Evolutionary conservation across 768 basidiomycete species (phyloP), one percentile per base, ranked within the genome.

Genomic region (Suillus tomentosus): DNA sequence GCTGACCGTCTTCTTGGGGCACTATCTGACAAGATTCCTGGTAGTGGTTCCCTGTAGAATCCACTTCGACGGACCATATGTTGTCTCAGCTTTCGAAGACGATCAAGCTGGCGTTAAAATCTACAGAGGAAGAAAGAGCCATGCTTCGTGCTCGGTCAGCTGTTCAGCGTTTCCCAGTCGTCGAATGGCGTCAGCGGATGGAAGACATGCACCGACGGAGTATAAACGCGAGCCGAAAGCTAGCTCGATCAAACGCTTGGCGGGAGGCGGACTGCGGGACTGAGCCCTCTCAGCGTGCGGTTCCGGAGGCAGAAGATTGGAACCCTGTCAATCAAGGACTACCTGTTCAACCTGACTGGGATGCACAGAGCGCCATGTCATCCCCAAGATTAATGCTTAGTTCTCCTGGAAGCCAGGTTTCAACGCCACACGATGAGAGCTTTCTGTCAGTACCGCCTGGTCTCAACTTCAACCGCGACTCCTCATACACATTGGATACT

Each of bases 41-140:
- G 17, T 40, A 95, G 94, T 97, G 95, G 95, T 96, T 95, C 84
- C 95, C 95, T 58, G 95, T 97, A 47, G 95, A 96, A 78, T 96
- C 94, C 0, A 94, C 82, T 66, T 90, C 95, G 34, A 95, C 94
- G 5, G 89, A 88, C 42, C 95, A 97, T 79, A 93, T 97, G 94
- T 80, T 95, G 71, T 96, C 95, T 14, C 95, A 97, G 74, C 78
- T 96, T 65, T 90, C 91, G 8, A 96, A 96, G 79, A 96, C 95
- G 11, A 90, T 97, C 81, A 96, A 96, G 75, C 83, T 96, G 79
- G 95, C 95, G 6, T 79, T 97, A 67, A 96, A 91, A 77, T 96
- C 95, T 9, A 87, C 89, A 0, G 86, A 93, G 69, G 90, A 96
- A 75, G 95, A 96, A 69, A 90, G 95, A 61, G 94, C 95, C 10